Evolutionary conservation across 2,329 filamentous ascomycete species (phyloP).

Genomic region (Annulohypoxylon truncatum): DNA sequence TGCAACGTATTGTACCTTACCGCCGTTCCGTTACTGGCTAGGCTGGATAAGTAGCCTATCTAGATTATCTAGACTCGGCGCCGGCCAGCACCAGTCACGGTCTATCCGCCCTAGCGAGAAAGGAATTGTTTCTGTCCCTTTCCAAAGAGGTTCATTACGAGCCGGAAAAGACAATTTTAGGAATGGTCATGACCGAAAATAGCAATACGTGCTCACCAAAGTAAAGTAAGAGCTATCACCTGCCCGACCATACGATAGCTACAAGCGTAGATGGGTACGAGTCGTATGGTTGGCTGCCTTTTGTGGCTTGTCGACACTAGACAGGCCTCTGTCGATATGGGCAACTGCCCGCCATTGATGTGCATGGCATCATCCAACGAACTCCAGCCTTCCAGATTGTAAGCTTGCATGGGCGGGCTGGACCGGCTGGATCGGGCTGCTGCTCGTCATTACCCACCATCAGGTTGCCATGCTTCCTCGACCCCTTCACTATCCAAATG

Average conservation of each 20-base stretch:
- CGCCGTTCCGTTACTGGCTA: constrained; percentile 21
- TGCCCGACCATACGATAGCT: constrained; percentile 26
- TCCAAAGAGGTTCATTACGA: constrained; percentile 30
- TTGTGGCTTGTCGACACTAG: constrained; percentile 37
- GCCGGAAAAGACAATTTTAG: constrained; percentile 14
- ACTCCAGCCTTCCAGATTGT: constrained; percentile 37
- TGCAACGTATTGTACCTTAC: constrained; percentile 39
- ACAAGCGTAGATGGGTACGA: constrained; percentile 21
- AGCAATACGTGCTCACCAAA: constrained; percentile 17
- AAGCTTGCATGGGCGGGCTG: constrained; percentile 40
- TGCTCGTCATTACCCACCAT: constrained; percentile 41
- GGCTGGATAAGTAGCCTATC: constrained; percentile 18
- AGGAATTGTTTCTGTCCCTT: constrained; percentile 1
- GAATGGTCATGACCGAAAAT: constrained; percentile 18
- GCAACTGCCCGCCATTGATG: constrained; percentile 30
- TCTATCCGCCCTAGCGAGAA: constrained; percentile 12
- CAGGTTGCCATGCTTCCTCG: constrained; percentile 34
- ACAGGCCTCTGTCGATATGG: constrained; percentile 36
- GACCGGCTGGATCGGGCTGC: constrained; percentile 38
- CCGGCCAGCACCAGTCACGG: constrained; percentile 14
- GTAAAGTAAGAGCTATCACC: constrained; percentile 21
- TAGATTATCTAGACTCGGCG: constrained; percentile 15
- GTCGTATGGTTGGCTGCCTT: constrained; percentile 37
- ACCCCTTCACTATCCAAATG: constrained; percentile 19
- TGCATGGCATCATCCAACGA: constrained; percentile 40